These are phyloP conservation scores for Dryas drummondii DNA, from an alignment of 306 rosid genomes.

Conservation along the genomic window DNA sequence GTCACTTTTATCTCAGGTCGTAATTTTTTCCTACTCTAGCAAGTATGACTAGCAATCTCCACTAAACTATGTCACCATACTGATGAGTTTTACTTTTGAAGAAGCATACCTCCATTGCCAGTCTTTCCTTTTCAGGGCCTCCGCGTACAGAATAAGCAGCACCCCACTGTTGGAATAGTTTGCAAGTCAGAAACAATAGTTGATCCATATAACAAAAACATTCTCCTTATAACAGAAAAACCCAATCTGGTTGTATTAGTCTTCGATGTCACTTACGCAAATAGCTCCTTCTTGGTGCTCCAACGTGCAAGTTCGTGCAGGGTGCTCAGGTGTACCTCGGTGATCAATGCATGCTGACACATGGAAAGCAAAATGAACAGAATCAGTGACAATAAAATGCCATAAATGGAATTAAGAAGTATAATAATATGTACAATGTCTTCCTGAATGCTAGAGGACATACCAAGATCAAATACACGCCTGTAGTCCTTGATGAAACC, in stretches of 20 bases:
- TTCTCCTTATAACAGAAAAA: not conserved
- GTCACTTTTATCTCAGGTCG: not conserved
- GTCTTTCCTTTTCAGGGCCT: slow-evolving; percentile 73
- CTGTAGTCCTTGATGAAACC: slow-evolving; percentile 86
- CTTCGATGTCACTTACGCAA: slow-evolving; percentile 60
- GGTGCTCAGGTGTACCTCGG: slow-evolving; percentile 85
- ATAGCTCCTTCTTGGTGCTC: slow-evolving; percentile 69
- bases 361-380: not conserved
- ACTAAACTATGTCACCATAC: not conserved
- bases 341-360: slow-evolving; percentile 87
- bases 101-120: slow-evolving; percentile 74
- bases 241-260: not conserved
- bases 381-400: not conserved
- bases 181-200: slow-evolving; percentile 15
- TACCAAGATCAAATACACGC: slow-evolving; percentile 95
- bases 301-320: slow-evolving; percentile 91
- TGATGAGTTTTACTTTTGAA: not conserved
- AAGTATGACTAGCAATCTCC: not conserved
- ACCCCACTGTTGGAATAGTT: slow-evolving; percentile 71
- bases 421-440: not conserved
- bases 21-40: not conserved
- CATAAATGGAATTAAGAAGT: not conserved
- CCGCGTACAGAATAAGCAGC: slow-evolving; percentile 78
- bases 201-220: not conserved
- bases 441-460: not conserved